Percentiles rank a stretch among this genome's conserved stretches.
Conservation (phyloP, 2,329 filamentous ascomycete species). For the Colletotrichum salicis region DNA sequence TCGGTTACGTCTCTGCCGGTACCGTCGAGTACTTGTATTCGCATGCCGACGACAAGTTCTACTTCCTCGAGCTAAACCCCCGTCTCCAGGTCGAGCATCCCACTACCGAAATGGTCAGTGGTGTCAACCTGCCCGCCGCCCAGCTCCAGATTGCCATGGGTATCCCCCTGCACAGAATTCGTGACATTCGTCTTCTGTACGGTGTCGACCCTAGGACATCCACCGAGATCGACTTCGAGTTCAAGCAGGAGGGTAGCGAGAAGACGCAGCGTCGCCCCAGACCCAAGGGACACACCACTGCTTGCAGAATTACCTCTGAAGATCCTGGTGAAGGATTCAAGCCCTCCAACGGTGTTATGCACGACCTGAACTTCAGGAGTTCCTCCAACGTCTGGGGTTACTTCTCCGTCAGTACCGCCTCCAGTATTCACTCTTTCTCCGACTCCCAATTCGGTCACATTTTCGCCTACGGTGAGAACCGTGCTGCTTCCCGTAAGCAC, state of each 20-base stretch:
- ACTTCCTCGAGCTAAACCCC: constrained; percentile 98
- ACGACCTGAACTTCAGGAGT: constrained; percentile 98
- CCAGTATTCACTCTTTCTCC: constrained; percentile 98
- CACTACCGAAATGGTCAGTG: constrained; percentile 98
- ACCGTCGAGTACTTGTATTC: constrained; percentile 99
- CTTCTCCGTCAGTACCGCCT: constrained; percentile 96
- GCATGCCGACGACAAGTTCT: constrained; percentile 97
- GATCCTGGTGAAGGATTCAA: constrained; percentile 99
- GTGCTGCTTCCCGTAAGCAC: constrained; percentile 95
- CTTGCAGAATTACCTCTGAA: constrained; percentile 98
- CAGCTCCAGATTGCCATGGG: constrained; percentile 99
- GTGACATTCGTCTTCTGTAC: constrained; percentile 95
- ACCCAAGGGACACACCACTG: constrained; percentile 96
- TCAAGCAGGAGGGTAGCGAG: constrained; percentile 84
- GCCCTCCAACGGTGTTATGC: constrained; percentile 98
- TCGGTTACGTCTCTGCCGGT: constrained; percentile 98
- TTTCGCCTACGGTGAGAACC: constrained; percentile 98
- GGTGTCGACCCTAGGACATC: constrained; percentile 90
- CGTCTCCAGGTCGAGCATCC: constrained; percentile 99
- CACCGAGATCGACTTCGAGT: constrained; percentile 95
- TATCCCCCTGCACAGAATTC: constrained; percentile 92
- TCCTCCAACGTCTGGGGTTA: constrained; percentile 99
- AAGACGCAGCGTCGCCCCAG: constrained; percentile 88
- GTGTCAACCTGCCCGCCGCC: constrained; percentile 95
- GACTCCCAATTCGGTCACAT: constrained; percentile 99